These are phyloP conservation scores for Trichoderma erinaceum DNA, from an alignment of 495 filamentous ascomycete genomes.

Conservation along the genomic window DNA sequence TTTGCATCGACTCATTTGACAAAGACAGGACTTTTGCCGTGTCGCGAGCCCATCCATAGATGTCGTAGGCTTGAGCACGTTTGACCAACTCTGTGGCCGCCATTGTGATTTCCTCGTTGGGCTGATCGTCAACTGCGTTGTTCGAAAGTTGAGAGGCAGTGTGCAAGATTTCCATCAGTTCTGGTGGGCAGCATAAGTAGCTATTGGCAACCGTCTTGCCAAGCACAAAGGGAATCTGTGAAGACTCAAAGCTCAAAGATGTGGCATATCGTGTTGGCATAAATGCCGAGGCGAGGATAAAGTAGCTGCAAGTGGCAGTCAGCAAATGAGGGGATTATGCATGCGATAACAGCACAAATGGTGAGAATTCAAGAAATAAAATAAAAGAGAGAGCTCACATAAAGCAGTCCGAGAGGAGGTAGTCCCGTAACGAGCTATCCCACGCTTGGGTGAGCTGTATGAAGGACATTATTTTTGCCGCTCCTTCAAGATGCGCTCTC, in stretches of 20 bases:
- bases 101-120: conserved; percentile 5
- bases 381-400: conserved; percentile 23
- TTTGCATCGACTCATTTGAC: conserved; percentile 22
- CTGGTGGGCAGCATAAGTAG: conserved; percentile 42
- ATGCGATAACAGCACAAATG: background rate
- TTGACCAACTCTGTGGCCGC: conserved; percentile 22
- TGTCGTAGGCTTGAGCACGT: conserved; percentile 29
- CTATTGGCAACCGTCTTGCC: conserved; percentile 36
- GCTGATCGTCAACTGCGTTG: background rate
- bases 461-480: conserved; percentile 36
- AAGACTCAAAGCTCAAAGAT: conserved; percentile 14
- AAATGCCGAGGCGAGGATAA: conserved; percentile 31
- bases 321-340: background rate
- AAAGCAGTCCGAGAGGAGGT: conserved; percentile 40
- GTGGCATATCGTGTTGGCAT: conserved; percentile 15
- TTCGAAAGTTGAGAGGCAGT: conserved; percentile 29
- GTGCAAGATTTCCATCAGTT: conserved; percentile 34
- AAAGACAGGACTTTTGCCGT: conserved; percentile 27
- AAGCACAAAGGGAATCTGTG: conserved; percentile 30
- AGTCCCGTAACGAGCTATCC: conserved; percentile 29
- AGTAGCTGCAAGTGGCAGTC: conserved; percentile 23
- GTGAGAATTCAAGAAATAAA: background rate
- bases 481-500: conserved; percentile 49
- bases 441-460: conserved; percentile 15
- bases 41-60: conserved; percentile 32